These are phyloP conservation scores for Apophysomyces ossiformis DNA, from an alignment of 371 early-diverging fungal species.

Conservation along the genomic window DNA sequence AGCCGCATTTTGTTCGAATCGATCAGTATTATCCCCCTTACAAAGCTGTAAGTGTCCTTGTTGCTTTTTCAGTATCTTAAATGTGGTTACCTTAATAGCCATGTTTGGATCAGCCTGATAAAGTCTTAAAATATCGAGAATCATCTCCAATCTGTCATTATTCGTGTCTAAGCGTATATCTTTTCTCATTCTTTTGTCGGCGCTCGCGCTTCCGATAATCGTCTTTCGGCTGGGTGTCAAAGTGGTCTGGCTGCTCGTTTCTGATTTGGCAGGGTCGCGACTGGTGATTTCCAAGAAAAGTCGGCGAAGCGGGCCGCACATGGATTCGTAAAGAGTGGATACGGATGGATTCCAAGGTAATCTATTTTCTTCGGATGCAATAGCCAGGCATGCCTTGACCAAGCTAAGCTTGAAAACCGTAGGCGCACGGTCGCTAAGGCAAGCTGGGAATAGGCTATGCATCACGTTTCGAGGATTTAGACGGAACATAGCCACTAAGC, in stretches of 20 bases:
- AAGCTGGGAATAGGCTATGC: conserved; percentile 68
- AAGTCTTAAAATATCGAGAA: conserved; percentile 73
- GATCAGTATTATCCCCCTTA: conserved; percentile 42
- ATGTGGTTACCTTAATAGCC: conserved; percentile 62
- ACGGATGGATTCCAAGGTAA: conserved; percentile 81
- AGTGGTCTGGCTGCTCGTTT: conserved; percentile 20
- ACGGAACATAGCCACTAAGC: conserved; percentile 77
- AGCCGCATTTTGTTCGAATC: conserved; percentile 65
- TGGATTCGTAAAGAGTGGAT: conserved; percentile 63
- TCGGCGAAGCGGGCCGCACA: conserved; percentile 71
- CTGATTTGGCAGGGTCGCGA: conserved; percentile 44
- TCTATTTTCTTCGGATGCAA: conserved; percentile 72
- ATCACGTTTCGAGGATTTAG: conserved; percentile 73
- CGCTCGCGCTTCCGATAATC: conserved; percentile 23
- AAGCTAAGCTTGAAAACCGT: conserved; percentile 75
- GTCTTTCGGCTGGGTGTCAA: conserved; percentile 24
- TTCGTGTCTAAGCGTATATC: conserved; percentile 53
- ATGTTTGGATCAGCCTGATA: conserved; percentile 77
- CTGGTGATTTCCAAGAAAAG: conserved; percentile 68
- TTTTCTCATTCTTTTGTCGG: conserved; percentile 48
- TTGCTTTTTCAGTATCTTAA: neutral
- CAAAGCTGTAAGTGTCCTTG: neutral
- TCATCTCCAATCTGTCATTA: conserved; percentile 71
- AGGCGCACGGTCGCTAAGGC: conserved; percentile 70
- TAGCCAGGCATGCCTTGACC: conserved; percentile 74